A percentile compares a stretch with the other conserved stretches of the same genome.
Evolutionary conservation across 1,139 yeast genomes (phyloP).

Genomic region (Geotrichum reessii): DNA sequence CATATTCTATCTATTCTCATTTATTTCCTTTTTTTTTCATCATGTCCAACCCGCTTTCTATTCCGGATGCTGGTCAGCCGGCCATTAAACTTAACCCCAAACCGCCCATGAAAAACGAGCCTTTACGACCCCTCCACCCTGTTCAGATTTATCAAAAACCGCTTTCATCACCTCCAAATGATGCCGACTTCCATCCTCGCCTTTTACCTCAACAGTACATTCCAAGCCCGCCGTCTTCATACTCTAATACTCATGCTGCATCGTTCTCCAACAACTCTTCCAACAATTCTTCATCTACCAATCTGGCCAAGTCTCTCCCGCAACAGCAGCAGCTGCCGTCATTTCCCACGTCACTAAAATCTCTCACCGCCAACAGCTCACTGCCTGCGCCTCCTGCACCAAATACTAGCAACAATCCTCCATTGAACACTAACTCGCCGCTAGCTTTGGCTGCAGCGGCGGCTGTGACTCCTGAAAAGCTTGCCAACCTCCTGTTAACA

Average conservation of each 20-base stretch:
- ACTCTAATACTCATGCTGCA: background rate
- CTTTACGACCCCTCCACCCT: background rate
- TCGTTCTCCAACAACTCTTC: constrained; percentile 1
- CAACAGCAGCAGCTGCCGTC: constrained; percentile 10
- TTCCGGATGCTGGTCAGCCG: background rate
- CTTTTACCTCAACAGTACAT: constrained; percentile 4
- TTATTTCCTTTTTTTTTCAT: background rate
- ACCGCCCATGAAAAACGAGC: background rate
- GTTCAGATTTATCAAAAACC: constrained; percentile 10
- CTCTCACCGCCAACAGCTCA: background rate
- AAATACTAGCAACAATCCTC: constrained; percentile 18
- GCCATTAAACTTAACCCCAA: background rate
- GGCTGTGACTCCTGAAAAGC: constrained; percentile 72
- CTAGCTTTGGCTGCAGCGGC: constrained; percentile 86
- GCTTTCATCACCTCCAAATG: constrained; percentile 2
- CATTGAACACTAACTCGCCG: constrained; percentile 70
- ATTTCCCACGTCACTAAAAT: constrained; percentile 5
- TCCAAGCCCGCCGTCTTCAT: constrained; percentile 14
- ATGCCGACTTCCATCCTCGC: background rate
- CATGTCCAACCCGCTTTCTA: background rate
- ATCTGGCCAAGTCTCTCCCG: constrained; percentile 3
- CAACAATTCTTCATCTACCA: constrained; percentile 4
- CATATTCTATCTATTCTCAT: background rate
- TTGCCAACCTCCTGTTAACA: constrained; percentile 59
- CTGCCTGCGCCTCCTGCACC: background rate